Evolutionary conservation across 306 rosid genomes (phyloP), one percentile per base, ranked within the genome.

Genomic region (Biancaea sappan): DNA sequence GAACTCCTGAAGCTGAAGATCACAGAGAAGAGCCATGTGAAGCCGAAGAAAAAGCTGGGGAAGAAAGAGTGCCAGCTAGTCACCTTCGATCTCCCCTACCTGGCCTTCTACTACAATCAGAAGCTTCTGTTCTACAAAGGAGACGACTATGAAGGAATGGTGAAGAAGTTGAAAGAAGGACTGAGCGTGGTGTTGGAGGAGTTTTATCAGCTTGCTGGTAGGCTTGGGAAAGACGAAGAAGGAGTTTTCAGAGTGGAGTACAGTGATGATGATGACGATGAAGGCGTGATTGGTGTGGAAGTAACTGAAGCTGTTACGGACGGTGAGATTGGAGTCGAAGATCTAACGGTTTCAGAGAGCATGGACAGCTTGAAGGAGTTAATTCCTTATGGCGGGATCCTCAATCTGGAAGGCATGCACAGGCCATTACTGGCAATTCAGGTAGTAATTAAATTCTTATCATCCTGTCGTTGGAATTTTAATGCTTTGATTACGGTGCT

Each of bases 31-130:
- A 66, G 65, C 75, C 90, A 87, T 66, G 88, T 93, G 72, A 86
- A 82, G 38, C 94, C 97, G 5, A 76, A 24, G 35, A 83, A 82
- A 69, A 82, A 86, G 18, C 53, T 94, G 2, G 97, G 97, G 0
- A 90, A n/a, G 51, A 88, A 88, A 35, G 86, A 88, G 71, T 94
- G 71, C 8, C 97, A 87, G n/a, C 50, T 94, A 29, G 79, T 87
- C n/a, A 91, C 99, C 22, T 94, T 92, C 78, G 99, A 94, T 57
- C 89, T 92, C 10, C 99, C 99, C 1, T 94, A 94, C 59, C 56
- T 94, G 11, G 99, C 99, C 12, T 94, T 94, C 44, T 94, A 90
- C 87, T 94, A 94, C 84, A 94, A 94, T 88, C 99, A 94, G 54
- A 94, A 94, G 88, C 60, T 94, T 5, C 46, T 94, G 8, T 78